These are phyloP conservation scores for Catenaria anguillulae DNA, from an alignment of 371 early-diverging fungal genomes.

Conservation along the genomic window DNA sequence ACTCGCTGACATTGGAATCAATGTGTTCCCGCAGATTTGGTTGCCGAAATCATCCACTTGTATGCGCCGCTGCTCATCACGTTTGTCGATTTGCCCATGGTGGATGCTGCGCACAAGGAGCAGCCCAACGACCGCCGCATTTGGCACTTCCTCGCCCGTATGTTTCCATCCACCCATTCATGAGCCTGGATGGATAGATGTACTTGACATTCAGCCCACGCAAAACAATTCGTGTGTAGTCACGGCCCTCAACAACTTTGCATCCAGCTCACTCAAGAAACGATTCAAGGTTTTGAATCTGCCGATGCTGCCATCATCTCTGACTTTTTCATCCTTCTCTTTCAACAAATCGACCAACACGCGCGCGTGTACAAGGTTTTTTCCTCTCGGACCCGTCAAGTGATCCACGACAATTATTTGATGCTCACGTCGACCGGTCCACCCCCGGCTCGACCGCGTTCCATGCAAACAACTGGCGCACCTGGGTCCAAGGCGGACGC, in stretches of 20 bases:
- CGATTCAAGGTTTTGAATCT: neutral
- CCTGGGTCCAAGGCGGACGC: neutral
- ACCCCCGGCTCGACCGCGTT: neutral
- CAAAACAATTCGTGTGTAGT: neutral
- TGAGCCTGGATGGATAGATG: too few relatives aligned
- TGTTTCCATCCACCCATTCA: neutral
- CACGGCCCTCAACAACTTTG: slow-evolving; percentile 4
- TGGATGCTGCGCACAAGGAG: neutral
- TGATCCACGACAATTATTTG: neutral
- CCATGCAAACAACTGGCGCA: neutral
- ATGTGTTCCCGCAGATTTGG: too few relatives aligned
- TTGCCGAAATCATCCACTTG: neutral
- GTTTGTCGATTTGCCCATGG: neutral
- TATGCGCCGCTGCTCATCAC: slow-evolving; percentile 4
- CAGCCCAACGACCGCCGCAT: neutral
- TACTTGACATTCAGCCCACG: neutral
- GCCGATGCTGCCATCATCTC: neutral
- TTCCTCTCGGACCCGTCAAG: neutral
- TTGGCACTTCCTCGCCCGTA: neutral
- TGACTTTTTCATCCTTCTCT: neutral
- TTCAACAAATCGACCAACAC: slow-evolving; percentile 4
- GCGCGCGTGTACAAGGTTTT: neutral
- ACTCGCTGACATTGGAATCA: too few relatives aligned
- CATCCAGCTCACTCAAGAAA: neutral
- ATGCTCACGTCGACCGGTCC: neutral